Evolutionary conservation across 441 rosid species (phyloP).

Genomic region (Raphanus hybrid): DNA sequence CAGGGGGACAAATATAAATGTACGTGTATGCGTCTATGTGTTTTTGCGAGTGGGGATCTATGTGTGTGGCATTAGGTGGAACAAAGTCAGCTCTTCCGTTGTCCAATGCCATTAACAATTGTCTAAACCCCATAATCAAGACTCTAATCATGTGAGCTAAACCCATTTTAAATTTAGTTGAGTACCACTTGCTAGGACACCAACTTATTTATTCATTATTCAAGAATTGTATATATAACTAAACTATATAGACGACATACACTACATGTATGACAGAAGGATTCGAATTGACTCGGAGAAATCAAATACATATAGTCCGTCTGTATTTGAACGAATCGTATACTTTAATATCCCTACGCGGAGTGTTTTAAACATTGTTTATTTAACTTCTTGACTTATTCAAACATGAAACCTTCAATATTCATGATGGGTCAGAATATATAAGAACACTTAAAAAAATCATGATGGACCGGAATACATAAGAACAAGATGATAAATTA

Average conservation of each 20-base stretch:
- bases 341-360: not conserved
- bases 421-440: not conserved
- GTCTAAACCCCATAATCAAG: constrained; percentile 16
- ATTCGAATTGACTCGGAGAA: too few species aligned
- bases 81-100: constrained; percentile 11
- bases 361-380: not conserved
- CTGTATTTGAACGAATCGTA: not conserved
- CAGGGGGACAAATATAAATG: constrained; percentile 7
- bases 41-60: constrained; percentile 21
- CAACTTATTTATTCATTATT: constrained; percentile 5
- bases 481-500: not conserved
- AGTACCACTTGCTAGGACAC: constrained; percentile 15
- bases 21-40: constrained; percentile 31
- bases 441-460: not conserved
- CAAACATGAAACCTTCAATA: not conserved
- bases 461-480: constrained; percentile 9
- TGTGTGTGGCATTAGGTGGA: constrained; percentile 25
- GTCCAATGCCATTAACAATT: constrained; percentile 30
- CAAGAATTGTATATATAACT: too few species aligned
- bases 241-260: constrained; percentile 9
- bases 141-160: constrained; percentile 31
- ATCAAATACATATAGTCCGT: not conserved
- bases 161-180: constrained; percentile 14
- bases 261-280: not conserved
- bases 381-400: not conserved